Percentiles rank a stretch among this genome's conserved stretches.
These are phyloP conservation scores for Penicillium sp. DNA, from an alignment of 2,329 filamentous ascomycete species.

Conservation along the genomic window DNA sequence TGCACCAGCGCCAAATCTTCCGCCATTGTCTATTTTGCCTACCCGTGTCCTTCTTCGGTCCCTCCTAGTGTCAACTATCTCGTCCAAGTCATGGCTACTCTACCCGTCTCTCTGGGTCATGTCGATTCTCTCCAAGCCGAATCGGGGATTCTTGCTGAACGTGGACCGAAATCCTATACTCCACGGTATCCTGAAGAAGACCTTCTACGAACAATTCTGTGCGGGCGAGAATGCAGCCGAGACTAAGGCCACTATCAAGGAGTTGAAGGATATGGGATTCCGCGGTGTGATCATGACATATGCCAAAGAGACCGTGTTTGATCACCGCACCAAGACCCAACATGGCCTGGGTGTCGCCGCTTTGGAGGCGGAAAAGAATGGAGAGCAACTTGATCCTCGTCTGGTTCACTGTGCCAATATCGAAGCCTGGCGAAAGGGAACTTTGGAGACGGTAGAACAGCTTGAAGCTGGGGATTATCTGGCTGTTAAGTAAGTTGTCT, in stretches of 20 bases:
- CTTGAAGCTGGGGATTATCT: constrained; percentile 60
- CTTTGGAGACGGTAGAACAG: constrained; percentile 67
- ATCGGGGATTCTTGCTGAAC: constrained; percentile 57
- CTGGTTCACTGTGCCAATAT: constrained; percentile 31
- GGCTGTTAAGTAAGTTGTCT: constrained; percentile 56
- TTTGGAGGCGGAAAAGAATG: constrained; percentile 14
- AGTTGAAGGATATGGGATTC: constrained; percentile 74
- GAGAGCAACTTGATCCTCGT: constrained; percentile 1
- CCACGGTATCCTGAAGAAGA: constrained; percentile 64
- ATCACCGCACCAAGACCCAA: constrained; percentile 31
- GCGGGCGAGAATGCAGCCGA: constrained; percentile 74
- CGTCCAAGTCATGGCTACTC: constrained; percentile 61
- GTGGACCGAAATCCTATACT: constrained; percentile 76
- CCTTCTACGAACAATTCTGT: constrained; percentile 84
- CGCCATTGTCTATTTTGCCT: constrained; percentile 35
- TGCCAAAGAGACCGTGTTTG: constrained; percentile 75
- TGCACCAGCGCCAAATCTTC: neutral
- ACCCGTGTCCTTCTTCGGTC: constrained; percentile 44
- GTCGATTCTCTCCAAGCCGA: constrained; percentile 64
- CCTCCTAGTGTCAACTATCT: constrained; percentile 50
- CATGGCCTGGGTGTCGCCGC: constrained; percentile 23
- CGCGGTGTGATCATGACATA: constrained; percentile 82
- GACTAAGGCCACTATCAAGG: constrained; percentile 64
- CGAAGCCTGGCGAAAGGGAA: constrained; percentile 70
- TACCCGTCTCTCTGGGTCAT: constrained; percentile 69